These are phyloP conservation scores for Annulohypoxylon stygium DNA, from an alignment of 495 filamentous ascomycete genomes.

Conservation along the genomic window DNA sequence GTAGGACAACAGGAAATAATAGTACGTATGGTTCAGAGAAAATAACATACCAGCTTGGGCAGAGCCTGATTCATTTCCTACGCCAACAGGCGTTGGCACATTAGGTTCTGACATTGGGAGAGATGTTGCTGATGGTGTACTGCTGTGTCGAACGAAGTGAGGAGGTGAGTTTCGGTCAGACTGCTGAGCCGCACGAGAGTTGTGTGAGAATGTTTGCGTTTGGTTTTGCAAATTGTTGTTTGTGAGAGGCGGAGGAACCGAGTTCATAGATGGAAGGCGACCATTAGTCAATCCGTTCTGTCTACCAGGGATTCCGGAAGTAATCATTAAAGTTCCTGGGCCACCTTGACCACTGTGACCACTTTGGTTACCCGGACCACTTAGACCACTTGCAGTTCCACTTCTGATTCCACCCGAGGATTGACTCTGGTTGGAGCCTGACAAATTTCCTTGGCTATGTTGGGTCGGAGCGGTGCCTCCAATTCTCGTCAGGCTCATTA, in stretches of 20 bases:
- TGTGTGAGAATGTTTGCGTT: slow-evolving; percentile 26
- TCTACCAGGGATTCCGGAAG: neutral
- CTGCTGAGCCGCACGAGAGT: slow-evolving; percentile 32
- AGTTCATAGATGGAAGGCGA: slow-evolving; percentile 33
- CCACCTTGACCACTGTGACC: slow-evolving; percentile 5
- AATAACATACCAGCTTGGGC: slow-evolving; percentile 31
- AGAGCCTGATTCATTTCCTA: slow-evolving; percentile 1
- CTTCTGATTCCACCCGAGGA: slow-evolving; percentile 18
- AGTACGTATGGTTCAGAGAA: neutral
- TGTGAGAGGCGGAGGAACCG: slow-evolving; percentile 27
- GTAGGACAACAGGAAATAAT: neutral
- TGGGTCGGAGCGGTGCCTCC: slow-evolving; percentile 45
- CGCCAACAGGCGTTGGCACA: neutral
- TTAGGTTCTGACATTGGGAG: slow-evolving; percentile 17
- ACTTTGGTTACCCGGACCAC: neutral
- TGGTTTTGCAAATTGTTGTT: slow-evolving; percentile 26
- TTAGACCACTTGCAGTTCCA: slow-evolving; percentile 10
- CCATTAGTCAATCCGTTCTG: neutral
- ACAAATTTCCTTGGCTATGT: slow-evolving; percentile 40
- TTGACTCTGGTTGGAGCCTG: slow-evolving; percentile 29
- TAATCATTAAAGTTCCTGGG: neutral
- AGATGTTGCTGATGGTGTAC: slow-evolving; percentile 22
- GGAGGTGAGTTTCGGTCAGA: slow-evolving; percentile 22
- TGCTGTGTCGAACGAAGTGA: slow-evolving; percentile 24
- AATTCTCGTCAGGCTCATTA: slow-evolving; percentile 41